These are phyloP conservation scores for Aspergillus floridensis DNA, from an alignment of 2,329 filamentous ascomycete genomes.

Conservation along the genomic window DNA sequence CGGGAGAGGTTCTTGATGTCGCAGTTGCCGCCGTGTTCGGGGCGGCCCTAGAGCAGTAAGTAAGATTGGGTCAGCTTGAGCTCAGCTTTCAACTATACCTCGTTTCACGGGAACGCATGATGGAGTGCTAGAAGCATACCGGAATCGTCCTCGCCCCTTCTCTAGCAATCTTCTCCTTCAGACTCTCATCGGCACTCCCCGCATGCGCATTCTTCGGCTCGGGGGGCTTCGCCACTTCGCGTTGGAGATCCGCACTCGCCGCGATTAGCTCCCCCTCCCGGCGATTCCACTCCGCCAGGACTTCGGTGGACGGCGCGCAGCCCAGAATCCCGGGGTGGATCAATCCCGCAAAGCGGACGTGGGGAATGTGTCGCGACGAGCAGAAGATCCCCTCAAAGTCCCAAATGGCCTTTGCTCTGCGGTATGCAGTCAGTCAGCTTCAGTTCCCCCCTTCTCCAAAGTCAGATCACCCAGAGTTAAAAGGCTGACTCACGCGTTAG, in stretches of 20 bases:
- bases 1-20: conserved; percentile 85
- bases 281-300: conserved; percentile 78
- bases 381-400: conserved; percentile 78
- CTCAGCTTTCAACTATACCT: not conserved
- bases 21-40: conserved; percentile 86
- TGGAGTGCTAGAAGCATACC: conserved; percentile 32
- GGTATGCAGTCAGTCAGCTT: not conserved
- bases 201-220: conserved; percentile 70
- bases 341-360: conserved; percentile 81
- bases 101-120: too few species aligned
- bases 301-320: conserved; percentile 75
- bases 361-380: conserved; percentile 79
- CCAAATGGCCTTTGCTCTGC: conserved; percentile 68
- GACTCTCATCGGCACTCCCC: conserved; percentile 57
- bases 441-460: too few species aligned
- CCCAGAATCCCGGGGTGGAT: conserved; percentile 92
- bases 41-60: conserved; percentile 53
- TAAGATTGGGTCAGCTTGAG: not conserved
- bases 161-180: conserved; percentile 65
- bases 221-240: conserved; percentile 75
- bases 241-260: conserved; percentile 57
- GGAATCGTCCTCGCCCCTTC: conserved; percentile 86
- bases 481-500: conserved; percentile 67
- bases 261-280: conserved; percentile 78
- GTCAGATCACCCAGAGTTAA: too few species aligned